Evolutionary conservation across 805 yeast genomes (phyloP), one percentile per base, ranked within the genome.

Genomic region (Millerago galiae): DNA sequence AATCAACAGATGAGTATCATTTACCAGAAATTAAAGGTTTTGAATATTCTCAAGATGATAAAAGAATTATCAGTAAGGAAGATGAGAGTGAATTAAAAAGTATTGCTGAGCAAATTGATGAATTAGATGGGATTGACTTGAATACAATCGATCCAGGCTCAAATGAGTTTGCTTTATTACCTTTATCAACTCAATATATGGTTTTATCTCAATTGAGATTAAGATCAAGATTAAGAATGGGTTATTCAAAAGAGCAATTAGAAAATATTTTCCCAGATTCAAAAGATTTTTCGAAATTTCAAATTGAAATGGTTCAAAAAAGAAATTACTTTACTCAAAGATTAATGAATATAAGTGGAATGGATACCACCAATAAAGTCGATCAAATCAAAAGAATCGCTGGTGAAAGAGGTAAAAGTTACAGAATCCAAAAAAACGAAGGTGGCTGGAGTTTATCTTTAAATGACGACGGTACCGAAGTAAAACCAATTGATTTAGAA

Each of bases 201-300:
- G 77, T 88, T 4, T 65, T 93, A 11, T 86, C 93, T 9, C 87
- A 86, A 45, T 72, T 95, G 13, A 62, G 99, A 43, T 65, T 89
- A 21, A 74, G 88, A 47, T 90, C 97, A 0, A 67, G 99, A 44
- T 72, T 93, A 58, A 79, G 99, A 65, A 82, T 93, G 95, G 99
- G 99, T 1, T 90, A 85, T 56, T 71, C 91, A 0, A 86, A 89
- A 44, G 89, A 85, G n/a, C 97, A 93, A 55, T 67, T 93, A 29
- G 85, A 86, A 50, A 66, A 75, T 5, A 65, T 88, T 42, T 93
- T 91, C 53, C 95, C 96, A 0, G 72, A 85, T 54, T 78, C 90
- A 41, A 72, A 86, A 77, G 96, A 89, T 46, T 93, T 93, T 55
- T 89, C 97, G 14, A 81, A 75, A 53, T 93, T 93, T 60, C 99